These are phyloP conservation scores for Aegilops longissima DNA, from an alignment of 176 grass and related monocot genomes.

Conservation along the genomic window DNA sequence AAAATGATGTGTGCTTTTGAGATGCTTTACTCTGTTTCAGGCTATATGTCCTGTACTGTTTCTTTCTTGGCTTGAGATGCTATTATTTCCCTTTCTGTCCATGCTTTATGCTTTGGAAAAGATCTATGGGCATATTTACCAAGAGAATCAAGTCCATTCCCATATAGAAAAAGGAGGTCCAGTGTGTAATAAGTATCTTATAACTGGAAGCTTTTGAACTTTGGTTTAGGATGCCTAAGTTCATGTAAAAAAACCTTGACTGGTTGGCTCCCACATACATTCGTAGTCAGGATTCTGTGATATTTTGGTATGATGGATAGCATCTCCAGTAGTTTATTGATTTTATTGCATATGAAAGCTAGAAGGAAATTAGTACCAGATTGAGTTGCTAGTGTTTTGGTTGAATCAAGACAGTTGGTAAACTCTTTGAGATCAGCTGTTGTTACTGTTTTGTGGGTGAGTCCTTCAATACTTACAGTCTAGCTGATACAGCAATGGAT, in stretches of 20 bases:
- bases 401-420: neutral
- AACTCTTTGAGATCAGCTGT: neutral
- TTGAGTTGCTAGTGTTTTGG: constrained; percentile 4
- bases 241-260: neutral
- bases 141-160: neutral
- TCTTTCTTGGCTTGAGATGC: neutral
- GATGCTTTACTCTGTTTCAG: neutral
- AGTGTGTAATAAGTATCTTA: neutral
- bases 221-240: neutral
- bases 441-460: neutral
- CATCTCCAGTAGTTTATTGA: neutral
- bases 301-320: neutral
- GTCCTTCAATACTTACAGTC: neutral
- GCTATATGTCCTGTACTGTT: neutral
- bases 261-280: neutral
- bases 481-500: neutral
- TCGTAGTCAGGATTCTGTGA: neutral
- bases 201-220: neutral
- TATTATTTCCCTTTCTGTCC: constrained; percentile 8
- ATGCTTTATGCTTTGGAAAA: constrained; percentile 28
- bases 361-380: constrained; percentile 1
- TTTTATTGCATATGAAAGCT: neutral
- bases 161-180: neutral
- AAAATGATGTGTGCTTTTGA: constrained; percentile 24
- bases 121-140: neutral